These are phyloP conservation scores for Pinus taeda DNA, from an alignment of 75 land plant genomes.

Conservation along the genomic window DNA sequence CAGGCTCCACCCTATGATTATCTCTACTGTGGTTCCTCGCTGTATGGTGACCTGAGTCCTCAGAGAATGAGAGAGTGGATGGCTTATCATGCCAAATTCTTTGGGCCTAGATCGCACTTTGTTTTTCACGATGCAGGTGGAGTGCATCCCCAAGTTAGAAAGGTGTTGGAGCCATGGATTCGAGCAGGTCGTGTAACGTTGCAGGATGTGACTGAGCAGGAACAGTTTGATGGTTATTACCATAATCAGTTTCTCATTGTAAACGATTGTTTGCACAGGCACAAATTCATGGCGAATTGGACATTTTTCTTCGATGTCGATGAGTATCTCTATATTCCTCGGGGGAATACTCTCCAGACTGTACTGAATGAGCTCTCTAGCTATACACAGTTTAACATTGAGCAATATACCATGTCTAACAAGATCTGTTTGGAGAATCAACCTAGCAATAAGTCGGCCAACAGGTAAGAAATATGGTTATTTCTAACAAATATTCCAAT, in stretches of 20 bases:
- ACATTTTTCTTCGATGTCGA: slow-evolving; percentile 91
- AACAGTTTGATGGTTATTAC: slow-evolving; percentile 76
- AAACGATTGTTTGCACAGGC: slow-evolving; percentile 83
- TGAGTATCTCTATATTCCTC: slow-evolving; percentile 69
- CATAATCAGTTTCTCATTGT: slow-evolving; percentile 90
- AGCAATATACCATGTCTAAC: slow-evolving; percentile 73
- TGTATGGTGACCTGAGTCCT: slow-evolving; percentile 74
- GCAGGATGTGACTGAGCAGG: slow-evolving; percentile 75
- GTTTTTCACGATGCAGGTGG: slow-evolving; percentile 93
- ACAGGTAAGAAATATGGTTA: not conserved
- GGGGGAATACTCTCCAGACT: slow-evolving; percentile 26
- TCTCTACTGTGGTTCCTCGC: slow-evolving; percentile 83
- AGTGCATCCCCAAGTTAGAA: slow-evolving; percentile 40
- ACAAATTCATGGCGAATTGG: slow-evolving; percentile 69
- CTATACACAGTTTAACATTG: slow-evolving; percentile 73
- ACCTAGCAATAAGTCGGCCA: no score
- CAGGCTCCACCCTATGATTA: slow-evolving; percentile 52
- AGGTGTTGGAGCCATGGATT: slow-evolving; percentile 64
- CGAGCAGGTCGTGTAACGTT: slow-evolving; percentile 61
- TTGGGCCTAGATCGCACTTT: slow-evolving; percentile 76
- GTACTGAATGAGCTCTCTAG: slow-evolving; percentile 32
- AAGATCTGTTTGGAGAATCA: slow-evolving; percentile 35
- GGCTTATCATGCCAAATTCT: slow-evolving; percentile 81
- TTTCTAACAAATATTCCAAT: not conserved
- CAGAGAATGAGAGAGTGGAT: slow-evolving; percentile 73